These are phyloP conservation scores for Logfia minima DNA, from an alignment of 129 eudicot species.

Conservation along the genomic window DNA sequence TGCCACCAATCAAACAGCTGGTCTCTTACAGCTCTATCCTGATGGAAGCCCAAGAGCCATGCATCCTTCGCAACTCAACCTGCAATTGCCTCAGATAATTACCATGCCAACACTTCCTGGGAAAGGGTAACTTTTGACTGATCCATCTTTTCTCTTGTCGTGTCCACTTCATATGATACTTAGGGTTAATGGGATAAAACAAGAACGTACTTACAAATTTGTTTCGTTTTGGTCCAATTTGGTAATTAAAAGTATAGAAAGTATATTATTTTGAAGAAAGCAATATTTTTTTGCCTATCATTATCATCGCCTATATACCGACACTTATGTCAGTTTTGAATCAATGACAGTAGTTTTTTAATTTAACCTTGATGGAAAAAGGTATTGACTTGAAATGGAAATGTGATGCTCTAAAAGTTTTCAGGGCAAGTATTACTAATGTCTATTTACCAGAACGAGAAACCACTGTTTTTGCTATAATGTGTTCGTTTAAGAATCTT, in stretches of 20 bases:
- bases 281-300: no score
- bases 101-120: conserved; percentile 62
- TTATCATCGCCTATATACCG: neutral
- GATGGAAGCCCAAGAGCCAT: conserved; percentile 40
- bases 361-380: conserved; percentile 1
- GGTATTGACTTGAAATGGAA: neutral
- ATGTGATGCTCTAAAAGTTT: neutral
- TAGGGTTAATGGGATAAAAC: neutral
- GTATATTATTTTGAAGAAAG: neutral
- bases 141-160: neutral
- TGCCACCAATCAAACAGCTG: conserved; percentile 37
- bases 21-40: conserved; percentile 43
- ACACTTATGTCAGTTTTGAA: neutral
- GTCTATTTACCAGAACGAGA: neutral
- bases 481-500: conserved; percentile 18
- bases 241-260: neutral
- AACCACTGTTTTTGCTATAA: neutral
- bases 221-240: neutral
- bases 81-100: conserved; percentile 49
- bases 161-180: neutral
- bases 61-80: conserved; percentile 49
- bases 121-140: conserved; percentile 54
- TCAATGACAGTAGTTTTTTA: neutral
- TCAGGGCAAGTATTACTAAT: neutral
- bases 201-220: conserved; percentile 8